These are phyloP conservation scores for Pythium monospermum DNA, from an alignment of 352 stramenopile species.

Conservation along the genomic window DNA sequence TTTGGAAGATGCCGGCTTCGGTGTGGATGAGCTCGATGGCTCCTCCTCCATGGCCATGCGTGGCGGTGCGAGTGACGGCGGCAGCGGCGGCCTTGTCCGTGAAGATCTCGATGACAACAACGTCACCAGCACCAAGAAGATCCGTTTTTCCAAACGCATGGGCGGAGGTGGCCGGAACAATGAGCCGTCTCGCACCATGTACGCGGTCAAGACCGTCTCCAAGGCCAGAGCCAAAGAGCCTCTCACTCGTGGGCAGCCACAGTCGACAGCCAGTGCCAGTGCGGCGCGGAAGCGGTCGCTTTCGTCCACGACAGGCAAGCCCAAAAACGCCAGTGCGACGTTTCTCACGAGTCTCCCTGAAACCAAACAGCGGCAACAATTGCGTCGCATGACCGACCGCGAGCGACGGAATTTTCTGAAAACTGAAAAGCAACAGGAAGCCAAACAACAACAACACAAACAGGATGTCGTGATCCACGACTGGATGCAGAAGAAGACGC, in stretches of 20 bases:
- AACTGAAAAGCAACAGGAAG: conserved; percentile 41
- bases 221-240: conserved; percentile 8
- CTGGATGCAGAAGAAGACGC: conserved; percentile 65
- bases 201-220: conserved; percentile 37
- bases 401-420: conserved; percentile 58
- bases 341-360: conserved; percentile 60
- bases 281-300: conserved; percentile 31
- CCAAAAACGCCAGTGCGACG: too few relatives aligned
- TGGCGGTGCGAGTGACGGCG: conserved; percentile 20
- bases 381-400: conserved; percentile 59
- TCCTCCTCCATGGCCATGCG: conserved; percentile 17
- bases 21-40: conserved; percentile 35
- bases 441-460: conserved; percentile 32
- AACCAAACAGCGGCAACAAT: conserved; percentile 53
- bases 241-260: neutral
- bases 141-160: conserved; percentile 57
- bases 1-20: conserved; percentile 66
- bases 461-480: conserved; percentile 72
- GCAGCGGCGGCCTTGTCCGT: conserved; percentile 11
- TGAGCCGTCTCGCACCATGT: conserved; percentile 50
- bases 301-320: conserved; percentile 18
- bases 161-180: conserved; percentile 27
- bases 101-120: conserved; percentile 23
- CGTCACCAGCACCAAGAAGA: conserved; percentile 19
- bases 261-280: conserved; percentile 9